Evolutionary conservation across 371 early-diverging fungal species (phyloP), one percentile per base, ranked within the genome.

Genomic region (Polyrhizophydium stewartii): DNA sequence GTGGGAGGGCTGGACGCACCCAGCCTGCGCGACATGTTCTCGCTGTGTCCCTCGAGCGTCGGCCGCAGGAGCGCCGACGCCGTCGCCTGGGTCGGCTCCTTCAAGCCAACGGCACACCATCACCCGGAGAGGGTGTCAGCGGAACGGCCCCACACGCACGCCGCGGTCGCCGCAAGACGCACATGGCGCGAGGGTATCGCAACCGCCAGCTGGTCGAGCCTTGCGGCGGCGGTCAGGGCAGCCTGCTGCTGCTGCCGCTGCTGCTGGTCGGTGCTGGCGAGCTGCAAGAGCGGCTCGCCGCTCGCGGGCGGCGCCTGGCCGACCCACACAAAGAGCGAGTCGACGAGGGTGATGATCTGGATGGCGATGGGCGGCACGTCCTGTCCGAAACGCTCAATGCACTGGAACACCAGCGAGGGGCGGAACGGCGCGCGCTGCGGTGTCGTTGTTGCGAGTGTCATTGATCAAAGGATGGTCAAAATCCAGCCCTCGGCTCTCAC

Each of bases 311-410:
- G 19, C 21, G n/a, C 24, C 5, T 2, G 19, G 17, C 62, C 62
- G 24, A 56, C 41, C 62, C 62, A 62, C 9, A 62, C 33, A 46
- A 62, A 49, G n/a, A 49, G 40, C 21, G 62, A 62, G 27, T 58
- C 62, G 19, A 21, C 41, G 27, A 62, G 40, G 37, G 46, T 51
- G 46, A 41, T 38, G 27, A 62, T 56, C 31, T 62, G 62, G 58
- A 46, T 41, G 10, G 56, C 57, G 24, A 62, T 45, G 5, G 62
- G 58, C 49, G 28, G 16, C 10, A 27, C 55, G 13, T 49, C 17
- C 5, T 3, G 6, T 10, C 22, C 17, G 9, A 58, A 17, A 24
- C 9, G 21, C 35, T 27, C 51, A 31, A 41, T 6, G 30, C 51
- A 47, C 24, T 58, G 46, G 24, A 13, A 55, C 21, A 49, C 51